Evolutionary conservation across 139 green algal species (phyloP).

Genomic region (Chlamydomonas incerta): DNA sequence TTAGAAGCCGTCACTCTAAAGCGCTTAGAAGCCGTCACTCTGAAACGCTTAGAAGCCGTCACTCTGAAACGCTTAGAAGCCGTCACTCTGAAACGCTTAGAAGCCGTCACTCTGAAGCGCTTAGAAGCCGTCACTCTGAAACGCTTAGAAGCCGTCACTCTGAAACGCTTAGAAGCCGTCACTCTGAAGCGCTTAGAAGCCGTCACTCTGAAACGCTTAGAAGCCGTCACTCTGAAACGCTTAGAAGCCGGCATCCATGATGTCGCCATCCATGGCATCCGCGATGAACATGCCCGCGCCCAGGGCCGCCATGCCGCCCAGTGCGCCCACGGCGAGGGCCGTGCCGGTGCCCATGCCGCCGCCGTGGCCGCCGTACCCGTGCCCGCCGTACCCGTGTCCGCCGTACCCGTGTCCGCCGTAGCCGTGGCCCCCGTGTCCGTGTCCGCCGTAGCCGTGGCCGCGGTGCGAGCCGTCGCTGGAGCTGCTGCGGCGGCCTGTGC

Average conservation of each 20-base stretch:
- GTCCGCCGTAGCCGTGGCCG: constrained; percentile 7
- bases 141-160: too few relatives aligned
- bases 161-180: too few relatives aligned
- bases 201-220: too few relatives aligned
- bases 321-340: background rate
- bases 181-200: too few relatives aligned
- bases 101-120: too few relatives aligned
- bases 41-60: too few relatives aligned
- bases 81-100: too few relatives aligned
- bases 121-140: too few relatives aligned
- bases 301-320: constrained; percentile 2
- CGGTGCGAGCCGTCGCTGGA: background rate
- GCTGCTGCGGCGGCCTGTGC: background rate
- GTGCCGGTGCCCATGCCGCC: constrained; percentile 23
- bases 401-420: background rate
- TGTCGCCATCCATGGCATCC: constrained; percentile 17
- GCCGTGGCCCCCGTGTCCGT: background rate
- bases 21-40: too few relatives aligned
- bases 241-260: constrained; percentile 21
- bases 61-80: too few relatives aligned
- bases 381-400: background rate
- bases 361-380: background rate
- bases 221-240: too few relatives aligned
- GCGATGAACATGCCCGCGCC: background rate
- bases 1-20: too few relatives aligned